Base-by-base conservation (phyloP, 495 filamentous ascomycete species). In the Xylaria castorea region DNA sequence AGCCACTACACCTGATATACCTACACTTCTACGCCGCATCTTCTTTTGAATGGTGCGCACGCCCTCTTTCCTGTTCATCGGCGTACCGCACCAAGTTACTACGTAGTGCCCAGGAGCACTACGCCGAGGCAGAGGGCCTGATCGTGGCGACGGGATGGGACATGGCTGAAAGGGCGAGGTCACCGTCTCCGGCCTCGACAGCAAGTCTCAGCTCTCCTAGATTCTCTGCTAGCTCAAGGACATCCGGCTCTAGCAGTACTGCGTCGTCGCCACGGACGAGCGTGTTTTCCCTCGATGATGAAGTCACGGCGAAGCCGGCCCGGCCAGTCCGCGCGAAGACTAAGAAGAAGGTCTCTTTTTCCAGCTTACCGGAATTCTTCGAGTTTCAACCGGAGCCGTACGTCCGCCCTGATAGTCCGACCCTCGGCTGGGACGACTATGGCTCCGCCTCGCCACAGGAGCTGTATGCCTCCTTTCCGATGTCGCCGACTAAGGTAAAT, bases 301-400 rank as follows among this genome's bases (percentile, higher is more conserved):
- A 77, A 38, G 16, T 73, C 22, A 64, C 70, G 36, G 68, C 72
- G 44, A 78, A 75, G 18, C 20, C 44, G 71, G 51, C 40, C 69
- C 75, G 6, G 20, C 72, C 53, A 40, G 25, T 55, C 7, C 57
- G 20, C 34, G 70, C 58, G 25, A 80, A 77, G 42, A 68, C 77
- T 6, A 86, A 85, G 72, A 89, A 88, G 79, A 87, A 85, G 75
- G 87, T 89, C 0, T 86, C 86, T 7, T 88, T 88, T 74, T 86
- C 82, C 6, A 78, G 83, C 48, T 76, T 83, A 9, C 75, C 82
- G 4, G 77, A 83, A 57, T 73, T 80, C 32, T 73, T 79, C 53
- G 76, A 78, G 61, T 78, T 80, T 69, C 70, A 77, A 34, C 73
- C 78, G 0, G 83, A 85, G 70, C 84, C 85, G 14, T 76, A 82